Base-by-base conservation (phyloP, 768 basidiomycete species). In the Galerina sulciceps region DNA sequence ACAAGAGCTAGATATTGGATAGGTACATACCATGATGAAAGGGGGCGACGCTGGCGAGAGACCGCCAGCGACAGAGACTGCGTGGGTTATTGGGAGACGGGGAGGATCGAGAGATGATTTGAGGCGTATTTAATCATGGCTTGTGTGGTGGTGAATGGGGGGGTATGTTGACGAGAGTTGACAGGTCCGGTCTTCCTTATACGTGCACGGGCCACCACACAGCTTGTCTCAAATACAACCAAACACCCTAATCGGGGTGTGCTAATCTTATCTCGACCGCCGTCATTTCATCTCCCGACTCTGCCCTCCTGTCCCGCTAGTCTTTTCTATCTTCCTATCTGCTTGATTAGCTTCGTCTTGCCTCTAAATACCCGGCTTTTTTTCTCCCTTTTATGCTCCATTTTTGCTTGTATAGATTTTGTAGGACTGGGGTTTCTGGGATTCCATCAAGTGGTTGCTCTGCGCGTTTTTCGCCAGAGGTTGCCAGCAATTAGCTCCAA, bases 61-160 rank as follows among this genome's bases (percentile, higher is more conserved):
- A 74, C 77, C 83, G 80, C 80, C 86, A 85, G 83, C 83, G 81
- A 85, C 81, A 77, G 69, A 69, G 71, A 67, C 76, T 76, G 76
- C 75, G 73, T 75, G 76, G 72, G 82, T 80, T 84, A 81, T 81
- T 85, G 81, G 68, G 69, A 71, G 35, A 62, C 70, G 60, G 67
- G 64, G 53, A 65, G 65, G 57, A 31, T 5, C 5, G 59, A 64
- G 57, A 62, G 61, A 31, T 62, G 55, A 68, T 71, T 53, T 36
- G 53, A 40, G 44, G 59, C 63, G 76, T 71, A 73, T 78, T 79
- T 77, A 77, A 78, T 76, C 76, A 77, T 76, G 79, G 80, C 79
- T 67, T 74, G 69, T 74, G 69, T 70, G 65, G 65, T 67, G 68
- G 62, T 65, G 53, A 57, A 50, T 31, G 58, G 66, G 62, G 73